A percentile compares a stretch with the other conserved stretches of the same genome.
phyloP scores from a whole-genome alignment of 2,329 filamentous ascomycete genomes.

The Aspergillus fumigatus region DNA sequence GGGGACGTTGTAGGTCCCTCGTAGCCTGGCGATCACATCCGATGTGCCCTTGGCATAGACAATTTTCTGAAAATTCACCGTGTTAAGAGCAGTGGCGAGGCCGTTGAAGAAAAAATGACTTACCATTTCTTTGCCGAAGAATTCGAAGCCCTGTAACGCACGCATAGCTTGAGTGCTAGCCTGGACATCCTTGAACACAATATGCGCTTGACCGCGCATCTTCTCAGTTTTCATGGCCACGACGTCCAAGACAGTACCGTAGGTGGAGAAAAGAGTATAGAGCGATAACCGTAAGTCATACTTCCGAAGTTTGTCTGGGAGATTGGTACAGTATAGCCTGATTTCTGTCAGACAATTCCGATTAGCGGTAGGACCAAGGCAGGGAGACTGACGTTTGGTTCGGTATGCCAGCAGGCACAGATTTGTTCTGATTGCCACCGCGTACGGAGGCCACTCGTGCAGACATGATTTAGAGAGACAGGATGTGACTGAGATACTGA shows the following conservation, averaged over 20 bases:
- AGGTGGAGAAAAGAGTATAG: slow-evolving; percentile 91
- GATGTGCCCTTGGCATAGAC: slow-evolving; percentile 88
- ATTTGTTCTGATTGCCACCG: slow-evolving; percentile 35
- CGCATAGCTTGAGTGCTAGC: slow-evolving; percentile 93
- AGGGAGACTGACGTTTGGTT: slow-evolving; percentile 65
- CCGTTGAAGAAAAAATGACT: slow-evolving; percentile 35
- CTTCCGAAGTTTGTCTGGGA: slow-evolving; percentile 88
- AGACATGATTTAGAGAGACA: slow-evolving; percentile 25
- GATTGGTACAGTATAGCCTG: slow-evolving; percentile 84
- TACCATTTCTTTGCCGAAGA: slow-evolving; percentile 83
- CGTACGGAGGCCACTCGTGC: slow-evolving; percentile 39
- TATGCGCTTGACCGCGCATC: slow-evolving; percentile 94
- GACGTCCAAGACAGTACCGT: slow-evolving; percentile 87
- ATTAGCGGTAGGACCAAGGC: slow-evolving; percentile 1
- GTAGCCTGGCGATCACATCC: slow-evolving; percentile 81
- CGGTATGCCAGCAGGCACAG: slow-evolving; percentile 52
- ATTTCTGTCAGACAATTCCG: slow-evolving; percentile 18
- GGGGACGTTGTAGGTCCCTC: slow-evolving; percentile 79
- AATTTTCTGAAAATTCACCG: slow-evolving; percentile 61
- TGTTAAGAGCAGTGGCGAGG: slow-evolving; percentile 1
- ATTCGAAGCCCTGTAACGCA: slow-evolving; percentile 75
- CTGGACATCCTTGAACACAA: slow-evolving; percentile 84
- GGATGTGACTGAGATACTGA: not conserved
- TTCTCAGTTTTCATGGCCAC: slow-evolving; percentile 82
- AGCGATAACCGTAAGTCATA: slow-evolving; percentile 78